Conservation (phyloP, 306 rosid species). For the Heteromeles arbutifolia region DNA sequence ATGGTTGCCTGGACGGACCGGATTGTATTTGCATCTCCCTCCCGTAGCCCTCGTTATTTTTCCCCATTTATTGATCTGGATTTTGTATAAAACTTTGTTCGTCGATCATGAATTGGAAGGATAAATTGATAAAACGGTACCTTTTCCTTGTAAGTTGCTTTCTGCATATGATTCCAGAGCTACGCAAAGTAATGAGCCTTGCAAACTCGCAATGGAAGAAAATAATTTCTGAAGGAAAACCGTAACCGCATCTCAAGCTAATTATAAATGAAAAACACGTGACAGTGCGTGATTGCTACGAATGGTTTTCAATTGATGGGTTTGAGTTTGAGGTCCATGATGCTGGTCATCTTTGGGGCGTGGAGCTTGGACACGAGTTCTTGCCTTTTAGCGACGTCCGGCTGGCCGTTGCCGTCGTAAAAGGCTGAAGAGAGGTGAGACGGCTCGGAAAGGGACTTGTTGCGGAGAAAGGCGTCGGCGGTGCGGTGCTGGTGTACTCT, state of each 20-base stretch:
- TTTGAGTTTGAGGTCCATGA: constrained; percentile 47
- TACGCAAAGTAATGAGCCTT: no score
- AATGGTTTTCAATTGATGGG: not conserved
- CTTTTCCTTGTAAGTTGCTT: not conserved
- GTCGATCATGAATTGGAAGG: not conserved
- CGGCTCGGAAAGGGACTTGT: constrained; percentile 42
- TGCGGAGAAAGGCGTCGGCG: constrained; percentile 54
- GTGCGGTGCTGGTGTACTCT: constrained; percentile 70
- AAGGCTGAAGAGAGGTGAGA: constrained; percentile 32
- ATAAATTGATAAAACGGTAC: not conserved
- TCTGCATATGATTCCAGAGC: not conserved
- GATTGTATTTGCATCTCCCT: constrained; percentile 7
- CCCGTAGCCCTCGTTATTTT: not conserved
- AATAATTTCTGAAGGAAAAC: no score
- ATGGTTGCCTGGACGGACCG: constrained; percentile 5
- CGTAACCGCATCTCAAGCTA: no score
- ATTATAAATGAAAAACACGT: no score
- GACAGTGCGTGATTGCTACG: no score
- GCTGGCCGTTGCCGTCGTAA: constrained; percentile 47
- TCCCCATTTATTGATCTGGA: not conserved
- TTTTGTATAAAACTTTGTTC: constrained; percentile 1
- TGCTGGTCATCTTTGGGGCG: constrained; percentile 47
- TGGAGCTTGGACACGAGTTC: constrained; percentile 56
- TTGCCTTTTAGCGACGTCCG: constrained; percentile 54
- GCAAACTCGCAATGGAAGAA: no score